A percentile compares a stretch with the other conserved stretches of the same genome.
These are phyloP conservation scores for Kuraishia ogatae DNA, from an alignment of 805 yeast genomes.

Conservation along the genomic window DNA sequence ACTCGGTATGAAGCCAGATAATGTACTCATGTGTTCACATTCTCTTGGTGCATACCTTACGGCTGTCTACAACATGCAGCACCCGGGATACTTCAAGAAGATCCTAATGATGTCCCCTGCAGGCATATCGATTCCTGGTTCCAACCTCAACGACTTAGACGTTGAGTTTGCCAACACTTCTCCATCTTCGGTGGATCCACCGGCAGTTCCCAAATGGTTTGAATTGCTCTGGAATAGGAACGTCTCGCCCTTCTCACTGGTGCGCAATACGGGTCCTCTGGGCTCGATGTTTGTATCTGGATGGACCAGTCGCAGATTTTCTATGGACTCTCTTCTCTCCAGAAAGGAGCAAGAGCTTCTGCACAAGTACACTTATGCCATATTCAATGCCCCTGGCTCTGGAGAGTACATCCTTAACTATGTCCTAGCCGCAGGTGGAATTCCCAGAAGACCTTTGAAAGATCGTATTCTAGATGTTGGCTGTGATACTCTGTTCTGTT, in stretches of 20 bases:
- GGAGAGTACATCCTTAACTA: constrained; percentile 90
- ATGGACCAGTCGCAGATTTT: constrained; percentile 80
- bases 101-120: constrained; percentile 86
- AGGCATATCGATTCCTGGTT: constrained; percentile 36
- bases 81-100: constrained; percentile 55
- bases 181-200: constrained; percentile 27
- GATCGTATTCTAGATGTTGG: constrained; percentile 40
- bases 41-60: constrained; percentile 88
- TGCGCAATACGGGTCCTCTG: constrained; percentile 67
- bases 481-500: constrained; percentile 71
- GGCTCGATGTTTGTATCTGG: constrained; percentile 85
- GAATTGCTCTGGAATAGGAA: constrained; percentile 67
- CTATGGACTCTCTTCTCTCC: constrained; percentile 19
- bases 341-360: constrained; percentile 38
- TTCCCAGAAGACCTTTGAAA: constrained; percentile 68
- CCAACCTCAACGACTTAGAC: background rate
- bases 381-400: constrained; percentile 81
- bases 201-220: constrained; percentile 68
- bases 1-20: constrained; percentile 23
- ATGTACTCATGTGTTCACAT: constrained; percentile 67
- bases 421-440: constrained; percentile 84
- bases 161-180: background rate
- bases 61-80: constrained; percentile 53
- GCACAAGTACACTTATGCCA: constrained; percentile 75
- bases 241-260: constrained; percentile 76